Conservation (phyloP, 768 basidiomycete species). For the Rhizopogon salebrosus region DNA sequence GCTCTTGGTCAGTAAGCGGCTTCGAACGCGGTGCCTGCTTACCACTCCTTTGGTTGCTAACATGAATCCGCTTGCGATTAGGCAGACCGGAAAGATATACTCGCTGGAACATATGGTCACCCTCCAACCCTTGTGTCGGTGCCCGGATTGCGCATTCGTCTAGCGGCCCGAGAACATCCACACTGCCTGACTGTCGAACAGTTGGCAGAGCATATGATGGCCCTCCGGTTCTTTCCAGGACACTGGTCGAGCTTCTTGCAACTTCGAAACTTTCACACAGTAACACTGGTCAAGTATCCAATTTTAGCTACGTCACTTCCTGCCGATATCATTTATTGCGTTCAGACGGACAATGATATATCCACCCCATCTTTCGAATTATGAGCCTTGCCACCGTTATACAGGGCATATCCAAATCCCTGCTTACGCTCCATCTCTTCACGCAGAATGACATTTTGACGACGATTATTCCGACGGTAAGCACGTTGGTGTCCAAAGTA, state of each 20-base stretch:
- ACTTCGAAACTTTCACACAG: background rate
- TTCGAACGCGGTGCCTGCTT: background rate
- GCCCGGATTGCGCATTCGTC: background rate
- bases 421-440: slow-evolving; percentile 18
- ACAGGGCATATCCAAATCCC: slow-evolving; percentile 7
- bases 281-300: background rate
- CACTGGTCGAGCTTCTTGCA: background rate
- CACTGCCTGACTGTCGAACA: background rate
- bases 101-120: background rate
- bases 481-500: background rate
- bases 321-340: slow-evolving; percentile 16
- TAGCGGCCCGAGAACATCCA: background rate
- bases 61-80: too few relatives aligned
- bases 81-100: background rate
- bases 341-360: background rate
- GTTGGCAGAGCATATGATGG: background rate
- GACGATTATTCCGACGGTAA: slow-evolving; percentile 23
- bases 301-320: background rate
- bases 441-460: slow-evolving; percentile 22
- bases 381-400: slow-evolving; percentile 15
- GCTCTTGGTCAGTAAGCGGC: background rate
- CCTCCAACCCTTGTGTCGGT: background rate
- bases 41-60: background rate
- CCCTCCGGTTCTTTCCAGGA: background rate
- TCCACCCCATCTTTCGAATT: slow-evolving; percentile 12